phyloP scores from a whole-genome alignment of 345 rosid species.

The Adansonia digitata region DNA sequence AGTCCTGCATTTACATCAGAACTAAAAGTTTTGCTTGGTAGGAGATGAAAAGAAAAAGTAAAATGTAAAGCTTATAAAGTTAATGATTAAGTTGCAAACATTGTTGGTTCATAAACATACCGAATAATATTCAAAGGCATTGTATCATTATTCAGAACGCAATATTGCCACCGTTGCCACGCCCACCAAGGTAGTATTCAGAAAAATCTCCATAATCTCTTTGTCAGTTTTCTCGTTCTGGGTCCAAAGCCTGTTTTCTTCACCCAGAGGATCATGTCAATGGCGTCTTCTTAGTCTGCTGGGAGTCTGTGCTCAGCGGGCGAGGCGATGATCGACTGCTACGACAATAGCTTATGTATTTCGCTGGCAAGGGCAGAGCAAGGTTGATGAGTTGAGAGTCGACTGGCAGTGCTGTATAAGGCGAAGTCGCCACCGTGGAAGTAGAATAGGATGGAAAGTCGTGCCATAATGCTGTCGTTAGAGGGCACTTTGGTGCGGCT shows the following conservation, averaged over 20 bases:
- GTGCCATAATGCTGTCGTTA: conserved; percentile 19
- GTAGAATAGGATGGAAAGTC: conserved; percentile 33
- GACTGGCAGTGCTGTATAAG: conserved; percentile 1
- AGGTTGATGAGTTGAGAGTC: background rate
- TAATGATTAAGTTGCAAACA: no score
- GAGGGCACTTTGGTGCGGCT: conserved; percentile 23
- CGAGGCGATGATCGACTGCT: conserved; percentile 33
- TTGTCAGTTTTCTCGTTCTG: conserved; percentile 30
- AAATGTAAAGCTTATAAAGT: no score
- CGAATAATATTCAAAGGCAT: conserved; percentile 22
- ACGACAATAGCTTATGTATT: conserved; percentile 25
- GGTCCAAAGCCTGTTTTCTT: conserved; percentile 12
- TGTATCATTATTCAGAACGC: conserved; percentile 9
- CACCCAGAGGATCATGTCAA: conserved; percentile 33
- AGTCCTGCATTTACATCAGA: no score
- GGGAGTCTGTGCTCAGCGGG: conserved; percentile 37
- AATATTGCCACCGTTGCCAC: conserved; percentile 33
- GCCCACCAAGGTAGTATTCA: conserved; percentile 29
- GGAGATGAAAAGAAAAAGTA: no score
- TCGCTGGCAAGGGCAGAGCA: conserved; percentile 23
- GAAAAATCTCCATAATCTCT: conserved; percentile 30
- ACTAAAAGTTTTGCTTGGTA: no score
- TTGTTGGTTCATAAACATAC: conserved; percentile 28
- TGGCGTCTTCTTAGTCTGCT: conserved; percentile 39
- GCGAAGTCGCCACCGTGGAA: conserved; percentile 34